Base-by-base conservation (phyloP, 345 rosid species). In the Sisymbrium irio region DNA sequence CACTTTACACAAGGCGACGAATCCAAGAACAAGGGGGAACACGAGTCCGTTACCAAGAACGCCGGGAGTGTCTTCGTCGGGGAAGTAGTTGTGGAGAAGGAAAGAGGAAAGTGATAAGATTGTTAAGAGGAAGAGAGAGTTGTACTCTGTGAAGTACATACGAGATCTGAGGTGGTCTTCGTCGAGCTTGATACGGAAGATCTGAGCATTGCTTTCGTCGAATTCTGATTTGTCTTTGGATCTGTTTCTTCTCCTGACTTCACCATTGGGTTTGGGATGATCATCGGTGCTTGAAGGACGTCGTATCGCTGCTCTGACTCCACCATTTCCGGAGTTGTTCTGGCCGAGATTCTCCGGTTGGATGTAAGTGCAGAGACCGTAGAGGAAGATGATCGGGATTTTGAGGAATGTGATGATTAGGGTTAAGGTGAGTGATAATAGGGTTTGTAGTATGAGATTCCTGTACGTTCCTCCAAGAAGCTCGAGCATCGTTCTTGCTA, bases 151-250 rank as follows among this genome's bases (percentile, higher is more conserved):
- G 87, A 80, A 91, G 54, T 80, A 89, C 57, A 94, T 77, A 19
- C 95, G 83, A 13, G 96, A 79, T 71, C 81, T 88, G 65, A 91
- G 93, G 73, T 88, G 96, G 55, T 72, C 84, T 56, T 88, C 84
- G 40, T 94, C 98, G 64, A 94, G 97, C 71, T 85, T 94, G 40
- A 94, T 75, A 37, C 97, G 77, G 69, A 94, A 92, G 90, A 90
- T 92, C 95, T 90, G 98, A 25, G 98, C 98, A 65, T 88, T 88
- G 83, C 67, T 82, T 59, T 92, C 98, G 77, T 89, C 98, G 79
- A 92, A 92, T 69, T 92, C 94, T 54, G 84, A 82, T 77, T 86
- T 88, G 7, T 88, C 96, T 62, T 87, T 92, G 69, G 96, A 81
- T 82, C 87, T 82, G 46, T 58, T 77, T 72, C 87, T 84, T 79